A percentile compares a stretch with the other conserved stretches of the same genome.
Evolutionary conservation across 495 filamentous ascomycete genomes (phyloP).

Genomic region (Sphaerosporella brunnea): DNA sequence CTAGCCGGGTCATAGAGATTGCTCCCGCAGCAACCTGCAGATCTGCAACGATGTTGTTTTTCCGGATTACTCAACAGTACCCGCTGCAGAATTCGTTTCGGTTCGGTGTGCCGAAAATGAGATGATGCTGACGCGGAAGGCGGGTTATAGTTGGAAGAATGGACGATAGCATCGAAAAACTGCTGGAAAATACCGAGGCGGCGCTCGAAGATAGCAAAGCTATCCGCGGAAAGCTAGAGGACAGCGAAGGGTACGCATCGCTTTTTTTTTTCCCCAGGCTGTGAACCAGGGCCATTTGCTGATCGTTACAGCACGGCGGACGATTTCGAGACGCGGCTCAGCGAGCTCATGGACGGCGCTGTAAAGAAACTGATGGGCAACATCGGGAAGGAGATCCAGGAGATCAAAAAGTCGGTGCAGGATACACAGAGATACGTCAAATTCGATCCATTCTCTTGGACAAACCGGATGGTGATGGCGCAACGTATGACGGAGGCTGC

Average conservation of each 20-base stretch:
- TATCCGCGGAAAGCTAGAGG: slow-evolving; percentile 23
- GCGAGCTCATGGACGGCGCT: slow-evolving; percentile 24
- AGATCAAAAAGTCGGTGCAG: slow-evolving; percentile 25
- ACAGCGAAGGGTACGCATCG: slow-evolving; percentile 18
- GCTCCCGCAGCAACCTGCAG: too few relatives aligned
- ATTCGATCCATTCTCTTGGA: slow-evolving; percentile 22
- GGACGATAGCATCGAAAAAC: slow-evolving; percentile 20
- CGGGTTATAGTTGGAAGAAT: slow-evolving; percentile 21
- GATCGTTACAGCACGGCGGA: slow-evolving; percentile 22
- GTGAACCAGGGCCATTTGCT: too few relatives aligned
- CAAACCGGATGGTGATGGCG: too few relatives aligned
- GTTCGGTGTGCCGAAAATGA: too few relatives aligned
- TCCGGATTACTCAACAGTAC: too few relatives aligned
- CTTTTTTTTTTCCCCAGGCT: too few relatives aligned
- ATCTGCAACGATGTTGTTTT: too few relatives aligned
- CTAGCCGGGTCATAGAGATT: too few relatives aligned
- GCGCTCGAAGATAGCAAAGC: slow-evolving; percentile 24
- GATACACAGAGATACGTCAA: slow-evolving; percentile 24
- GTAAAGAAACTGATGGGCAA: slow-evolving; percentile 26
- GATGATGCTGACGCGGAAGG: too few relatives aligned
- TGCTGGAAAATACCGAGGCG: slow-evolving; percentile 23
- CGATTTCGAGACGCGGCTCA: slow-evolving; percentile 25
- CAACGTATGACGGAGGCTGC: slow-evolving; percentile 22
- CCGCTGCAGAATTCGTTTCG: too few relatives aligned
- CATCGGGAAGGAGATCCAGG: slow-evolving; percentile 25